Evolutionary conservation across 768 basidiomycete species (phyloP), one percentile per base, ranked within the genome.

Genomic region (Mycena maculata): DNA sequence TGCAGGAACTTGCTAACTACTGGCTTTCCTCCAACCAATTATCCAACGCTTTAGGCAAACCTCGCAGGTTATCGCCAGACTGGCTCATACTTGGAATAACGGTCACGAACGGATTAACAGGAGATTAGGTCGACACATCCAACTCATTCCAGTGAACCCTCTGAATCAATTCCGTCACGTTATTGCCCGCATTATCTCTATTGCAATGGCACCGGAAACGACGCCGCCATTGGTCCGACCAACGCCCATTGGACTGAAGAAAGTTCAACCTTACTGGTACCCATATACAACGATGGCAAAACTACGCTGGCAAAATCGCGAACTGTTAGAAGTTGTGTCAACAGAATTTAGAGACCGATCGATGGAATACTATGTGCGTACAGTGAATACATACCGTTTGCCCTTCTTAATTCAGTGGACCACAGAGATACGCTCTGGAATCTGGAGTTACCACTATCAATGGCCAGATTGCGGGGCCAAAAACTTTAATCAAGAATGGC

Each of bases 371-470:
- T 98, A 98, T 84, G 95, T 96, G 79, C 75, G 94, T 57, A 33
- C n/a, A n/a, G n/a, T 63, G 16, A 41, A 50, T n/a, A 49, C 39
- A 42, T 25, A 44, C 30, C 28, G 4, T 57, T 63, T 58, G 28
- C 63, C 45, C n/a, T 58, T 22, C 28, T 47, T 41, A 23, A 55
- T 66, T 57, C 18, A 54, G 39, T 20, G 39, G 23, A 52, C 55
- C 36, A 12, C 55, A 87, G 86, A 82, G 84, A 79, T 87, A 86
- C 75, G 86, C 86, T 23, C 68, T 98, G n/a, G 90, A 95, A 71
- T 93, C 95, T 3, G 97, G 97, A 2, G 93, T 97, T n/a, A 96
- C 95, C 11, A 95, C 93, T 9, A 87, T 99, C 63, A 98, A 99
- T 74, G 96, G 95, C n/a, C 86, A 88, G 53, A 81, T 90, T n/a